These are phyloP conservation scores for Phylloporus sp. DNA, from an alignment of 768 basidiomycete species.

Conservation along the genomic window DNA sequence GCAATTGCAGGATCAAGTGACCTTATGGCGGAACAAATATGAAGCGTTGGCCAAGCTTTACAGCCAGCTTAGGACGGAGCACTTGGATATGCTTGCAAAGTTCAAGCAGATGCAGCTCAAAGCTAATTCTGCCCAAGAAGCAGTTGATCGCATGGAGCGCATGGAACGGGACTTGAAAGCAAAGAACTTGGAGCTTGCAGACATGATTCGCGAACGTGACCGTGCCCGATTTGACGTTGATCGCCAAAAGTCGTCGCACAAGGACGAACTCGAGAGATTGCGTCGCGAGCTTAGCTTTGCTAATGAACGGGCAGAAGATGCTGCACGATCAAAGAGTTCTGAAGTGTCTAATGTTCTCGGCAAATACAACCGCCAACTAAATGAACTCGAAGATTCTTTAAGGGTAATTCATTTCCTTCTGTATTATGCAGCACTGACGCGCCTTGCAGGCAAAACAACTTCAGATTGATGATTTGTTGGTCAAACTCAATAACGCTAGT, in stretches of 20 bases:
- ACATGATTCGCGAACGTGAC: conserved; percentile 98
- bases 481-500: conserved; percentile 70
- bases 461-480: conserved; percentile 90
- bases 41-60: conserved; percentile 98
- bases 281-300: conserved; percentile 92
- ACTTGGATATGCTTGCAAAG: conserved; percentile 94
- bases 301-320: conserved; percentile 97
- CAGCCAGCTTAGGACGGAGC: conserved; percentile 95
- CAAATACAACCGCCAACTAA: conserved; percentile 94
- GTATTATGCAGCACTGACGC: conserved; percentile 10
- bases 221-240: conserved; percentile 94
- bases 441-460: conserved; percentile 82
- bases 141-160: conserved; percentile 96
- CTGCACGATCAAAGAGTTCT: conserved; percentile 84
- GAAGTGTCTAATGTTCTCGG: conserved; percentile 84
- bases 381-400: conserved; percentile 94
- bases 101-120: conserved; percentile 97
- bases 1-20: conserved; percentile 95
- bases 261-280: conserved; percentile 90
- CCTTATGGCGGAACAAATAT: conserved; percentile 97
- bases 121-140: conserved; percentile 97
- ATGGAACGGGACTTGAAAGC: conserved; percentile 98
- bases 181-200: conserved; percentile 97
- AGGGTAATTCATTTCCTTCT: conserved; percentile 49
- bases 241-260: conserved; percentile 87